Evolutionary conservation across 2,329 filamentous ascomycete species (phyloP).

Genomic region (Seiridium unicorne): DNA sequence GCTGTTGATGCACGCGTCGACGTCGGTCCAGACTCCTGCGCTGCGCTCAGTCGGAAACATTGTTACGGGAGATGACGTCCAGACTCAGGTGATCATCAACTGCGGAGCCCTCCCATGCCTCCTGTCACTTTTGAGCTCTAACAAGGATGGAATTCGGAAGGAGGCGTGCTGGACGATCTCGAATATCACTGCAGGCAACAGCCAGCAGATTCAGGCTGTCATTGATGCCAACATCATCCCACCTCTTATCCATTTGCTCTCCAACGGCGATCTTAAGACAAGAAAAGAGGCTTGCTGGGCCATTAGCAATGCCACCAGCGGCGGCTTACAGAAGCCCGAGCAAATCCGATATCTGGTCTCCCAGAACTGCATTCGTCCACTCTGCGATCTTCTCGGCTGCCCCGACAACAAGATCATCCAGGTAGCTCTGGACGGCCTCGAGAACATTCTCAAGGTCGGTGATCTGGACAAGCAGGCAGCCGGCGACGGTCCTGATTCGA

Average conservation of each 20-base stretch:
- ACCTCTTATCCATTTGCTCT: constrained; percentile 91
- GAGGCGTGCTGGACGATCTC: constrained; percentile 99
- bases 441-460: constrained; percentile 99
- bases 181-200: constrained; percentile 98
- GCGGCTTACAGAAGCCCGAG: constrained; percentile 96
- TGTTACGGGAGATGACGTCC: constrained; percentile 95
- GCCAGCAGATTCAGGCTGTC: constrained; percentile 93
- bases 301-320: constrained; percentile 96
- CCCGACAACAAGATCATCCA: constrained; percentile 99
- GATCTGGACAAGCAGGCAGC: constrained; percentile 95
- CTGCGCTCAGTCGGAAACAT: constrained; percentile 98
- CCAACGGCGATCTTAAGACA: constrained; percentile 97
- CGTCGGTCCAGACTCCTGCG: constrained; percentile 95
- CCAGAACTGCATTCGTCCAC: constrained; percentile 93
- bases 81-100: constrained; percentile 99
- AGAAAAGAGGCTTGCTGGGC: constrained; percentile 99
- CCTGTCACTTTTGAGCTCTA: constrained; percentile 90
- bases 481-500: constrained; percentile 69
- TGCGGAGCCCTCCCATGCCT: constrained; percentile 89
- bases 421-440: constrained; percentile 92
- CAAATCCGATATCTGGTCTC: constrained; percentile 94
- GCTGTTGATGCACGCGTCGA: constrained; percentile 96
- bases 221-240: constrained; percentile 97
- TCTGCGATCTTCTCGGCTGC: constrained; percentile 92
- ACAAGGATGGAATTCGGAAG: constrained; percentile 98